Evolutionary conservation across 2,329 filamentous ascomycete species (phyloP).

Genomic region (Pseudogymnoascus sp.): DNA sequence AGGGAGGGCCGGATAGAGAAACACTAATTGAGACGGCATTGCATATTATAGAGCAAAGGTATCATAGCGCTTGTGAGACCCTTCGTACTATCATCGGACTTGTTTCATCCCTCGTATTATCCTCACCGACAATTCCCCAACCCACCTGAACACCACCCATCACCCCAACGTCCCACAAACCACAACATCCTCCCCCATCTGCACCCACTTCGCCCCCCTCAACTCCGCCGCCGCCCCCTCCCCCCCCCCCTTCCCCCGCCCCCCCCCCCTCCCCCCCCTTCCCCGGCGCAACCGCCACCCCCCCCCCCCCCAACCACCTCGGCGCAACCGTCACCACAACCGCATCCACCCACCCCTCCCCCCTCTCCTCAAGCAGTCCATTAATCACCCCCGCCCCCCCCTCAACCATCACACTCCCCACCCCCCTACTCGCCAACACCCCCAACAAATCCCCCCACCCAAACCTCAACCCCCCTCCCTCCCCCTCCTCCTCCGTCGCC

Average conservation of each 20-base stretch:
- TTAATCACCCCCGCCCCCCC: constrained; percentile 53
- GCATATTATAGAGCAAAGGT: neutral
- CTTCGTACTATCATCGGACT: neutral
- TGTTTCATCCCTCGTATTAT: neutral
- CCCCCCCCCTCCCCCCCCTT: constrained; percentile 42
- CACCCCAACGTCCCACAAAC: neutral
- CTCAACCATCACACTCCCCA: constrained; percentile 28
- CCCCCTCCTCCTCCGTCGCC: constrained; percentile 48
- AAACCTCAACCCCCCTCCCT: too few species aligned
- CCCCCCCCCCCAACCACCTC: constrained; percentile 70
- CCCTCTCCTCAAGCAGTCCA: constrained; percentile 58
- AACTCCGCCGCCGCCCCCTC: neutral
- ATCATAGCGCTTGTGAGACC: neutral
- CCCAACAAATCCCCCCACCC: too few species aligned
- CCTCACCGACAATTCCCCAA: neutral
- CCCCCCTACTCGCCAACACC: constrained; percentile 43
- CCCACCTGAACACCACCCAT: neutral
- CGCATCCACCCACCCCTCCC: constrained; percentile 58
- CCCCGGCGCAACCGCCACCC: constrained; percentile 66
- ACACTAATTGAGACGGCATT: neutral
- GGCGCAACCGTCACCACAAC: constrained; percentile 87
- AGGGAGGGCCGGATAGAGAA: neutral
- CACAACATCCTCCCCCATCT: neutral
- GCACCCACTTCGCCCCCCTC: neutral
- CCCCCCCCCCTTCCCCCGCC: constrained; percentile 37